Percentiles rank a stretch among this genome's conserved stretches.
These are phyloP conservation scores for Trichocladium uniseriatum DNA, from an alignment of 495 filamentous ascomycete species.

Conservation along the genomic window DNA sequence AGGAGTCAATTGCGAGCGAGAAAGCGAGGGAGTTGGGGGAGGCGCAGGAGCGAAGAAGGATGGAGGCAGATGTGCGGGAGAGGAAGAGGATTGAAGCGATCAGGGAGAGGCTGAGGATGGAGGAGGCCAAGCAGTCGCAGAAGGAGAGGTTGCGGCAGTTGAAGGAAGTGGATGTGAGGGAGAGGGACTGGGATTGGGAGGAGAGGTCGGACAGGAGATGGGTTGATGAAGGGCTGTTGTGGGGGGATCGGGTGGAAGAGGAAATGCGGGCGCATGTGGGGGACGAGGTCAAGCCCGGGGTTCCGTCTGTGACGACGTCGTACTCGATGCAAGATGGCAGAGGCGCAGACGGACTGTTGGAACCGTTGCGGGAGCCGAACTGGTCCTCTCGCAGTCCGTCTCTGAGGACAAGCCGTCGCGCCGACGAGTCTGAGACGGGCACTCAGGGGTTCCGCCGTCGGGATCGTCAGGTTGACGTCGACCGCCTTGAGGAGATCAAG, in stretches of 20 bases:
- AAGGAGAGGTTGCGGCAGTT: neutral
- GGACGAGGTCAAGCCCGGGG: neutral
- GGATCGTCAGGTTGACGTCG: neutral
- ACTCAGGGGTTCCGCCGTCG: neutral
- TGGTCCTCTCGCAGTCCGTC: too few relatives aligned
- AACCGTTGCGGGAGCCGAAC: too few relatives aligned
- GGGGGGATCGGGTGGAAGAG: too few relatives aligned
- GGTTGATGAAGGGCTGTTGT: too few relatives aligned
- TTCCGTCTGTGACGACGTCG: neutral
- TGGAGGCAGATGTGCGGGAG: neutral
- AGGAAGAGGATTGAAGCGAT: neutral
- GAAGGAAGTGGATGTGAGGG: neutral
- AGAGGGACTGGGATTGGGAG: neutral
- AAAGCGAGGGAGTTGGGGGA: neutral
- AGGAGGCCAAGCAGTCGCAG: neutral
- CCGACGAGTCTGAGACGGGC: neutral
- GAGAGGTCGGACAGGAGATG: too few relatives aligned
- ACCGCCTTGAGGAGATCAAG: neutral
- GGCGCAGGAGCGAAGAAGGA: too few relatives aligned
- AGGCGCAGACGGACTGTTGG: too few relatives aligned
- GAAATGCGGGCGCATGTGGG: too few relatives aligned
- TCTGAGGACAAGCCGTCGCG: neutral
- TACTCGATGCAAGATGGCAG: too few relatives aligned
- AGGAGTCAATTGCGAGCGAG: neutral
- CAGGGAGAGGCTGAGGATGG: neutral